phyloP scores from a whole-genome alignment of 225 moss, liverwort and hornwort species.

The Straminergon stramineum region DNA sequence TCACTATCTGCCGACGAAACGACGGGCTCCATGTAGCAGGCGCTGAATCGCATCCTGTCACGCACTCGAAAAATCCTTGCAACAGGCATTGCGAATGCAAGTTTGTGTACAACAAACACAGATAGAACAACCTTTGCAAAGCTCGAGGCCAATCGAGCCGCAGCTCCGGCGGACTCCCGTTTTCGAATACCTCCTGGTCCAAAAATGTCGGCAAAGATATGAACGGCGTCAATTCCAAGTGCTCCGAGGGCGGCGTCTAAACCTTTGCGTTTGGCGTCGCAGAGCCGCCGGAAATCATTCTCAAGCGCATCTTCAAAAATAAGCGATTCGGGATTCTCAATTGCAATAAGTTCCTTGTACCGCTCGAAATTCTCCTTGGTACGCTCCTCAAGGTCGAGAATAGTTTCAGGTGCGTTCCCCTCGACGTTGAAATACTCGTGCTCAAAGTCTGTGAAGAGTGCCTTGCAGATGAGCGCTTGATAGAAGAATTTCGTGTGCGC shows the following conservation, averaged over 20 bases:
- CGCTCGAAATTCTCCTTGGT: constrained; percentile 2
- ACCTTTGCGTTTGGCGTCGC: constrained; percentile 6
- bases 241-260: neutral
- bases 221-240: neutral
- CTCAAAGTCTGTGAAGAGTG: constrained; percentile 28
- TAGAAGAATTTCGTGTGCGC: constrained; percentile 23
- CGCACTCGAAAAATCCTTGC: constrained; percentile 14
- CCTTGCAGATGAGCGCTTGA: constrained; percentile 20
- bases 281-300: constrained; percentile 12
- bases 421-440: constrained; percentile 21
- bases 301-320: neutral
- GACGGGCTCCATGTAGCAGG: constrained; percentile 15
- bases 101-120: constrained; percentile 28
- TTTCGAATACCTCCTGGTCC: neutral
- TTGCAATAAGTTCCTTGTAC: neutral
- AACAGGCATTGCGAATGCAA: constrained; percentile 25
- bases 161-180: neutral
- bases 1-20: constrained; percentile 8
- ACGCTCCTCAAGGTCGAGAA: constrained; percentile 13
- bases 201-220: neutral
- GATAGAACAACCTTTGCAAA: constrained; percentile 14
- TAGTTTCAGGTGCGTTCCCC: neutral
- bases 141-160: neutral
- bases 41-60: neutral
- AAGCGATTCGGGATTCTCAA: constrained; percentile 10